Conservation (phyloP, 2,329 filamentous ascomycete species). For the Aspergillus sclerotialis region DNA sequence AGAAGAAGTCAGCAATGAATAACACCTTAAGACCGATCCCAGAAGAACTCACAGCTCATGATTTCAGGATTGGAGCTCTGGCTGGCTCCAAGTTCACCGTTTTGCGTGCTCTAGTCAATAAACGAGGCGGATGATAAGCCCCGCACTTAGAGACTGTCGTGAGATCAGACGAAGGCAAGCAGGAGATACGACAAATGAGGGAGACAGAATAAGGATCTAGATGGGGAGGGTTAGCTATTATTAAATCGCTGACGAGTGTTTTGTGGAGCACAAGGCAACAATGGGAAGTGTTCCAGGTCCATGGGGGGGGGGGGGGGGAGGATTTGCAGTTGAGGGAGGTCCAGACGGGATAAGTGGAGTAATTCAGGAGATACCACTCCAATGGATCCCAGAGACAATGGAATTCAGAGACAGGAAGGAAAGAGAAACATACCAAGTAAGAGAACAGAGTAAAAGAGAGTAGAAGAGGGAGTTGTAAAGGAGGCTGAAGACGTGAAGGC, state of each 20-base stretch:
- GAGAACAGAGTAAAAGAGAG: slow-evolving; percentile 1
- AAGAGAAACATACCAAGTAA: neutral
- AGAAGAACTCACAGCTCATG: slow-evolving; percentile 23
- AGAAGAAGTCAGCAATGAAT: slow-evolving; percentile 6
- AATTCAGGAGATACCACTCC: no score
- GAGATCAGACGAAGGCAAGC: neutral
- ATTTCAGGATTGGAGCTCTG: slow-evolving; percentile 5
- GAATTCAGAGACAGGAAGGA: neutral
- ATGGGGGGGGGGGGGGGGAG: neutral
- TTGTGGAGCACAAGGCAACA: neutral
- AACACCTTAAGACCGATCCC: neutral
- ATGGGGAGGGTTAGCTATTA: neutral
- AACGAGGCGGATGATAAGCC: no score
- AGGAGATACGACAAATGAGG: neutral
- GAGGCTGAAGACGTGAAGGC: no score
- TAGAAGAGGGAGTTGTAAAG: neutral
- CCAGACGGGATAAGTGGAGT: no score
- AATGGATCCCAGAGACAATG: neutral
- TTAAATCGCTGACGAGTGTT: neutral
- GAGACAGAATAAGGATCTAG: neutral
- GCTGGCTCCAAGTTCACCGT: slow-evolving; percentile 2
- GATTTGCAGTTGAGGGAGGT: neutral
- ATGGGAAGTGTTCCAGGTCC: neutral
- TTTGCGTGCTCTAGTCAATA: neutral
- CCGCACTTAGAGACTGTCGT: slow-evolving; percentile 1